These are phyloP conservation scores for Cyclotella kingstonii DNA, from an alignment of 108 stramenopile species.

Conservation along the genomic window DNA sequence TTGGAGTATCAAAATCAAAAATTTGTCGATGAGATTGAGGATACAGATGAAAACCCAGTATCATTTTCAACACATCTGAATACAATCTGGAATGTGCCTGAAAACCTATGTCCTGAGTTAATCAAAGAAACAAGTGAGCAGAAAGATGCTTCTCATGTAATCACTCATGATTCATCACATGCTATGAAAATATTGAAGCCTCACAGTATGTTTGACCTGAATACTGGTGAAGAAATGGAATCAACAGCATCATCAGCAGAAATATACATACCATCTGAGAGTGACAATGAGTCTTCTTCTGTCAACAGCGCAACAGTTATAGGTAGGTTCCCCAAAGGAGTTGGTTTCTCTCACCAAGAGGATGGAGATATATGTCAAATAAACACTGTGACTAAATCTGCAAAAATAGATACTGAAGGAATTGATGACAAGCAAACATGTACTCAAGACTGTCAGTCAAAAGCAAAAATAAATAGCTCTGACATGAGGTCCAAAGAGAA, in stretches of 20 bases:
- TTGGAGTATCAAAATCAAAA: background rate
- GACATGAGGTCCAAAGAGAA: too few relatives aligned
- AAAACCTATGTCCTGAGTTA: background rate
- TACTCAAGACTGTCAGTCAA: too few relatives aligned
- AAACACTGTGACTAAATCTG: too few relatives aligned
- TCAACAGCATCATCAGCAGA: slow-evolving; percentile 6
- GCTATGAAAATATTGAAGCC: slow-evolving; percentile 25
- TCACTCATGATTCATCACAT: slow-evolving; percentile 33
- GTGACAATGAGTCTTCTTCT: background rate
- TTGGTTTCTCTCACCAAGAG: too few relatives aligned
- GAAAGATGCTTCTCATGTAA: slow-evolving; percentile 3
- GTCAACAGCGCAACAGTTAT: background rate
- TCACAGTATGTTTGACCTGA: background rate
- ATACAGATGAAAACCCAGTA: slow-evolving; percentile 1
- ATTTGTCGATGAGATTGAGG: background rate
- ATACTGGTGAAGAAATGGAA: background rate
- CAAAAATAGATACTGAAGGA: too few relatives aligned
- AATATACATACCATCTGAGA: background rate
- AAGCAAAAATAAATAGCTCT: too few relatives aligned
- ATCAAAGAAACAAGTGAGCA: too few relatives aligned
- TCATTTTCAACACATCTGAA: background rate
- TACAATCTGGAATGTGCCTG: background rate
- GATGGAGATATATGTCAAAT: too few relatives aligned
- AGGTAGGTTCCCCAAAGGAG: background rate
- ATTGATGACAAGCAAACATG: too few relatives aligned